These are phyloP conservation scores for Fusarium nematophilum DNA, from an alignment of 2,329 filamentous ascomycete genomes.

Conservation along the genomic window DNA sequence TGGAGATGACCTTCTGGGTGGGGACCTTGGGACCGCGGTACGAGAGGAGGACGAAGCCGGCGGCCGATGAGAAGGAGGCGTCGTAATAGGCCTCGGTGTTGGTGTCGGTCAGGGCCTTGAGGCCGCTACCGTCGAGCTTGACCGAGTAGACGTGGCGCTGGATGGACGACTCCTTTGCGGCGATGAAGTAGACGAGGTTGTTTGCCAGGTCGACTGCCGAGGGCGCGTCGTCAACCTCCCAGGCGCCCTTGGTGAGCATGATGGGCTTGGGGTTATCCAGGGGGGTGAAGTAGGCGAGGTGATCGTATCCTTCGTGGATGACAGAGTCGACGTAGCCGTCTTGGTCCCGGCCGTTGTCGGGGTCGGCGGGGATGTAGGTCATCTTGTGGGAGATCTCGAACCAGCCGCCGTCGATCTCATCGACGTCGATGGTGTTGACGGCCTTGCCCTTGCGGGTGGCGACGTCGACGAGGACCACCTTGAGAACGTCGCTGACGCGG, in stretches of 20 bases:
- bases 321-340: slow-evolving; percentile 96
- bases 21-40: slow-evolving; percentile 89
- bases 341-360: slow-evolving; percentile 76
- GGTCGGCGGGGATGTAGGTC: slow-evolving; percentile 86
- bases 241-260: slow-evolving; percentile 87
- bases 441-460: slow-evolving; percentile 77
- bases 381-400: slow-evolving; percentile 93
- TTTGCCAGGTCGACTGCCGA: slow-evolving; percentile 85
- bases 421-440: slow-evolving; percentile 82
- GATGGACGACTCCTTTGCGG: slow-evolving; percentile 86
- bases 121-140: slow-evolving; percentile 79
- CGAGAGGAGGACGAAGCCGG: slow-evolving; percentile 84
- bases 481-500: slow-evolving; percentile 90
- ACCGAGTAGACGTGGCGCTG: slow-evolving; percentile 94
- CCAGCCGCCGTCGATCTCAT: slow-evolving; percentile 93
- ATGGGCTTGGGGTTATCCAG: slow-evolving; percentile 84
- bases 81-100: slow-evolving; percentile 80
- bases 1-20: slow-evolving; percentile 90
- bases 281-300: slow-evolving; percentile 92
- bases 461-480: slow-evolving; percentile 87
- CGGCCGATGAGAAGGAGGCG: slow-evolving; percentile 84
- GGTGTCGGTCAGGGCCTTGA: slow-evolving; percentile 80
- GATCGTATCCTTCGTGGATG: slow-evolving; percentile 87
- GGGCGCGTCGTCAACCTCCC: slow-evolving; percentile 91
- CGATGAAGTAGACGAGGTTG: slow-evolving; percentile 91